phyloP scores from a whole-genome alignment of 2,329 filamentous ascomycete genomes.

The Fusarium caatingaense region DNA sequence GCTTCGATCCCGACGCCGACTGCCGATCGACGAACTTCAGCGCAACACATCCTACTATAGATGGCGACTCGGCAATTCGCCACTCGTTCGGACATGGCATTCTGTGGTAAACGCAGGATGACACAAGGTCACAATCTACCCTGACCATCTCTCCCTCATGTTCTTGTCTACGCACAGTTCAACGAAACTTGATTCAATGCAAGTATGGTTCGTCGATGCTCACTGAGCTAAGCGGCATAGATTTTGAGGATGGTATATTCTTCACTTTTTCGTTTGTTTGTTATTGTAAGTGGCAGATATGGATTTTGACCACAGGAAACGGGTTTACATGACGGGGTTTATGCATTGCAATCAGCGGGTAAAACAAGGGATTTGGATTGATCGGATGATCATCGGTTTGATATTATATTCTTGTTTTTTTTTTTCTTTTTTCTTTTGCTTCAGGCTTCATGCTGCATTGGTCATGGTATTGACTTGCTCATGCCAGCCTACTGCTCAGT shows the following conservation, averaged over 20 bases:
- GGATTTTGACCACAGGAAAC: constrained; percentile 45
- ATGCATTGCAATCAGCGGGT: constrained; percentile 55
- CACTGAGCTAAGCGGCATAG: constrained; percentile 28
- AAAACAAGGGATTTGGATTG: constrained; percentile 46
- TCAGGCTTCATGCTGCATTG: not conserved
- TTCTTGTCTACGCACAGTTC: constrained; percentile 8
- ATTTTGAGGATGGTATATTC: constrained; percentile 49
- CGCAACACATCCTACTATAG: constrained; percentile 21
- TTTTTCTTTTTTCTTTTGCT: constrained; percentile 18
- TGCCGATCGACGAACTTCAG: constrained; percentile 1
- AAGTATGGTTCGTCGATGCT: constrained; percentile 1
- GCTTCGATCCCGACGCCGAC: not conserved
- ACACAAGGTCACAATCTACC: constrained; percentile 11
- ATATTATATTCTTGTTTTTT: constrained; percentile 36
- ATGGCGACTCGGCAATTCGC: constrained; percentile 20
- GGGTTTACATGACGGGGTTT: constrained; percentile 50
- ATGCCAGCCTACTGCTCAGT: not conserved
- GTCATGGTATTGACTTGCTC: not conserved
- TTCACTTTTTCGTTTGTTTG: constrained; percentile 38
- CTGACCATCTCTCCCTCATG: constrained; percentile 13
- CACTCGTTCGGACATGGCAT: constrained; percentile 29
- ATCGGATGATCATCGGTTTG: constrained; percentile 42
- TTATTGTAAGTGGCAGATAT: constrained; percentile 39
- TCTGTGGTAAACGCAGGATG: constrained; percentile 30
- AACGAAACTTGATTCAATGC: not conserved